These are phyloP conservation scores for Salvia splendens DNA, from an alignment of 257 asterid species.

Conservation along the genomic window DNA sequence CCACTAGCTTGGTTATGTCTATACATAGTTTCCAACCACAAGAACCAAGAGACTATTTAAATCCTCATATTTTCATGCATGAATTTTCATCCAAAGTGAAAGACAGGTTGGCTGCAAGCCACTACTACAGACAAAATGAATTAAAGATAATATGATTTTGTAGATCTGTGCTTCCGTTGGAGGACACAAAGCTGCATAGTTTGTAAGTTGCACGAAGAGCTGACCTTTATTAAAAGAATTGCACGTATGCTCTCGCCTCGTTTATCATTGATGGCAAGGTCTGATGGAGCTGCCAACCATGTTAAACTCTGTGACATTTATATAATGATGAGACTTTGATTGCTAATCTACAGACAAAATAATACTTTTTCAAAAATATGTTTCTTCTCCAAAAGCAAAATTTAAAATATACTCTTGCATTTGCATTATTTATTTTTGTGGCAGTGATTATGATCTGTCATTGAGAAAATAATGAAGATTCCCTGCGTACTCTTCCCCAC, in stretches of 20 bases:
- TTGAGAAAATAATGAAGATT: background rate
- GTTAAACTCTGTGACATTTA: background rate
- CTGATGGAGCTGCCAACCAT: background rate
- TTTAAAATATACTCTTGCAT: background rate
- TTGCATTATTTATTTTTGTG: background rate
- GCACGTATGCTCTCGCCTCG: background rate
- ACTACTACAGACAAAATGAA: background rate
- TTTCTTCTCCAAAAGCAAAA: slow-evolving; percentile 13
- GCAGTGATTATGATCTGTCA: background rate
- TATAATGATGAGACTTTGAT: background rate
- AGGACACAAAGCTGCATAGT: background rate
- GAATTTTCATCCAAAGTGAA: background rate
- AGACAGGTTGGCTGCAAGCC: background rate
- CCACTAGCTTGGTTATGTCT: too few species aligned
- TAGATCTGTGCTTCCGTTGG: slow-evolving; percentile 9
- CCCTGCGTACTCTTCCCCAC: slow-evolving; percentile 4
- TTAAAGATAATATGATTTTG: background rate
- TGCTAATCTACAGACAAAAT: background rate
- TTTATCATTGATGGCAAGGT: background rate
- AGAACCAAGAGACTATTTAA: too few species aligned
- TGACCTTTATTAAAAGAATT: background rate
- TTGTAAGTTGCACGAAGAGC: background rate
- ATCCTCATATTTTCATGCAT: background rate
- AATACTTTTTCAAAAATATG: background rate
- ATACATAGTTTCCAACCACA: too few species aligned